Evolutionary conservation across 306 rosid genomes (phyloP), one percentile per base, ranked within the genome.

Genomic region (peach (Prunus persica)): DNA sequence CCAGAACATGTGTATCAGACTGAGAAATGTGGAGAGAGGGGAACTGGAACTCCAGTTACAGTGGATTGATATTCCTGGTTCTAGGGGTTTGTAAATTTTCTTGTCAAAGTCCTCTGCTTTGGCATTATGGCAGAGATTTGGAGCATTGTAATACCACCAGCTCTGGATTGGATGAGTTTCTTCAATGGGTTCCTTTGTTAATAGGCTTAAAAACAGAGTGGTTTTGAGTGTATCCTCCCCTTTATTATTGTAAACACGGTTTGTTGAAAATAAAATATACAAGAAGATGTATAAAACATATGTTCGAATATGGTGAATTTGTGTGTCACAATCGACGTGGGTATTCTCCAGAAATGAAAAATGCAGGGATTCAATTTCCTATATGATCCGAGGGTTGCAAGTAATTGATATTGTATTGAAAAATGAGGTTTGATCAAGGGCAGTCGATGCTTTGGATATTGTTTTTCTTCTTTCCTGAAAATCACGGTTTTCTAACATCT

Each of bases 11-110:
- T 78, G 79, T 78, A 91, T 94, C 46, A 82, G 97, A 63, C 85
- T 94, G 12, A 82, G 87, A 77, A 86, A 94, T 79, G 98, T 91
- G 57, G 98, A 94, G 80, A 28, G 65, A 65, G 97, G 96, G 3
- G 97, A 91, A 81, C 78, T 91, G 30, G 90, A 90, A 27, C 88
- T 94, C 4, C 89, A 88, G 9, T 76, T 94, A 77, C 68, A 82
- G 47, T 94, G 98, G 98, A 75, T 89, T 79, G 88, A 89, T 75
- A 69, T 93, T 86, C 93, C 98, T 78, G 96, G 92, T 54, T 85
- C 97, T 14, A 84, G 67, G 78, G 88, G 86, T 38, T 41, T 90
- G 19, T 88, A 87, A 52, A 56, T 51, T 8, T 12, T 25, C 15
- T 57, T 61, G 11, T 25, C 38, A 5, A 61, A 27, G 6, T 61